Percentiles rank a stretch among this genome's conserved stretches.
Evolutionary conservation across 371 early-diverging fungal species (phyloP).

Genomic region (Polyrhizophydium stewartii): DNA sequence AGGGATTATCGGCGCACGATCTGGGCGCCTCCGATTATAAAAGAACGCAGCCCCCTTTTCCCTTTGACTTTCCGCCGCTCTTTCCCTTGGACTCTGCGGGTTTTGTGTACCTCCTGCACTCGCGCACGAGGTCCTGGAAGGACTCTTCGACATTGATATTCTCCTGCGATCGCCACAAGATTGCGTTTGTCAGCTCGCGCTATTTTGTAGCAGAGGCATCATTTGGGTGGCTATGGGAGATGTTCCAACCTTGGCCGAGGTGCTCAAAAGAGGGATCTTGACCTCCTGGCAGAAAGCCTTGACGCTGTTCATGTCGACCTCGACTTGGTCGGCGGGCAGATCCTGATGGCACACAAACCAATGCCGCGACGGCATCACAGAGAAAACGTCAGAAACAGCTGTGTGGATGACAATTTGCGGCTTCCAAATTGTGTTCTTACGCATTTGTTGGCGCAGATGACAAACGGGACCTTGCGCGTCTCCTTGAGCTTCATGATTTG

Average conservation of each 20-base stretch:
- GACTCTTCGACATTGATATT: slow-evolving; percentile 48
- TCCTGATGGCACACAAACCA: slow-evolving; percentile 29
- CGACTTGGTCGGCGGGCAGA: slow-evolving; percentile 38
- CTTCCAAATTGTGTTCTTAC: slow-evolving; percentile 18
- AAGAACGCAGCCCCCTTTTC: slow-evolving; percentile 1
- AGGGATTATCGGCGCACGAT: too few relatives aligned
- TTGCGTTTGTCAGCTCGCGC: not conserved
- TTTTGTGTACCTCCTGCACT: slow-evolving; percentile 28
- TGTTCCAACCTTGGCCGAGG: slow-evolving; percentile 48
- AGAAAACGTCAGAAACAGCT: too few relatives aligned
- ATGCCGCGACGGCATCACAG: not conserved
- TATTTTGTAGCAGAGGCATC: not conserved
- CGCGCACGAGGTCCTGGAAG: slow-evolving; percentile 48
- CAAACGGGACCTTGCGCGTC: slow-evolving; percentile 47
- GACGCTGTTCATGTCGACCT: slow-evolving; percentile 29
- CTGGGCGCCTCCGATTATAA: too few relatives aligned
- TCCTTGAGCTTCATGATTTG: slow-evolving; percentile 48
- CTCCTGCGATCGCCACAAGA: slow-evolving; percentile 31
- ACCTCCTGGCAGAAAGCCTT: slow-evolving; percentile 21
- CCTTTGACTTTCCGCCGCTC: not conserved
- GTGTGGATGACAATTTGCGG: not conserved
- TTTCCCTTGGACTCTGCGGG: not conserved
- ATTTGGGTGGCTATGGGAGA: not conserved
- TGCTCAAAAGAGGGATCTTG: slow-evolving; percentile 45
- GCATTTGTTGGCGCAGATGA: slow-evolving; percentile 54